Percentiles rank a stretch among this genome's conserved stretches.
Evolutionary conservation across 2,329 filamentous ascomycete species (phyloP).

Genomic region (Clarireedia paspali): DNA sequence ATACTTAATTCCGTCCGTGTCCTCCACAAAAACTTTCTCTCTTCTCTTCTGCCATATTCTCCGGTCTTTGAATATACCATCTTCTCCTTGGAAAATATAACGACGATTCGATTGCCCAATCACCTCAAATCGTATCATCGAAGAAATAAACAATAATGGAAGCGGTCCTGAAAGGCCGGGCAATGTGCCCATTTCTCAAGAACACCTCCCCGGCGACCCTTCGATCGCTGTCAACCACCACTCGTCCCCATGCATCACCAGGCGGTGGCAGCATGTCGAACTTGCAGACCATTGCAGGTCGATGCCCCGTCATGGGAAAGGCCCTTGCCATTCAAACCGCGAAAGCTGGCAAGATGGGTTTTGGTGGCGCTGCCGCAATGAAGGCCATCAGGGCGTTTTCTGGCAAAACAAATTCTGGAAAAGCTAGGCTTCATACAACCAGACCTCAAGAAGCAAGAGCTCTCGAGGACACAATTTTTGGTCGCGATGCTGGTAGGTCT

Average conservation of each 20-base stretch:
- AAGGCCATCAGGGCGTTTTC: constrained; percentile 45
- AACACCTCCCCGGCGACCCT: constrained; percentile 87
- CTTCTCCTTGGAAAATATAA: neutral
- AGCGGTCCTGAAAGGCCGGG: constrained; percentile 9
- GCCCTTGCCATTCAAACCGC: constrained; percentile 80
- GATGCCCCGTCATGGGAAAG: constrained; percentile 98
- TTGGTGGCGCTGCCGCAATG: constrained; percentile 36
- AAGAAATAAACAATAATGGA: constrained; percentile 4
- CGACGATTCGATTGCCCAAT: neutral
- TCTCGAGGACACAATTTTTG: constrained; percentile 51
- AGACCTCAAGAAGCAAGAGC: constrained; percentile 69
- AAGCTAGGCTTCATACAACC: constrained; percentile 76
- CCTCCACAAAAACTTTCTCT: neutral
- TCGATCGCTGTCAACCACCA: constrained; percentile 73
- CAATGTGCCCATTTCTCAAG: constrained; percentile 96
- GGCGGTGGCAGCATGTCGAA: constrained; percentile 95
- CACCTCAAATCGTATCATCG: neutral
- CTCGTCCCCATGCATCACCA: constrained; percentile 48
- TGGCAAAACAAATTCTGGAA: constrained; percentile 45
- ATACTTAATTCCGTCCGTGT: neutral
- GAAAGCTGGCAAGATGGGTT: constrained; percentile 39
- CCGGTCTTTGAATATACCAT: neutral
- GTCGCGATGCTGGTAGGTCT: constrained; percentile 44
- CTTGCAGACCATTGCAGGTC: constrained; percentile 85
- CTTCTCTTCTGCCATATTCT: neutral